Evolutionary conservation across 2,329 filamentous ascomycete genomes (phyloP), one percentile per base, ranked within the genome.

Genomic region (Phaeosphaeria sp.): DNA sequence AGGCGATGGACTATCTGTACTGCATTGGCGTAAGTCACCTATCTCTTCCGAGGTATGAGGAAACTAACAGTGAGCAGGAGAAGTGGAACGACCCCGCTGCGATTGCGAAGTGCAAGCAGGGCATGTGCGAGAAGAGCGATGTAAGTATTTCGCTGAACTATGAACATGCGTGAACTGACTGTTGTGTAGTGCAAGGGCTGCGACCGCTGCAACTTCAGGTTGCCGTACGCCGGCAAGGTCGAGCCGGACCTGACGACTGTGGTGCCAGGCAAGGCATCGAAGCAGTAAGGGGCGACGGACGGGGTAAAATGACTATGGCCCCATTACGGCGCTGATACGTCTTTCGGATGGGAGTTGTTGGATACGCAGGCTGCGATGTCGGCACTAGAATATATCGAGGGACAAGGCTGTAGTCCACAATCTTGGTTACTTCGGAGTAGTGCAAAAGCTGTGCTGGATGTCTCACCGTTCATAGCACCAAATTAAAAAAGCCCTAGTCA

Each of bases 151-250:
- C 20, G 33, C 2, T 9, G 44, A 30, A 18, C 7, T 39, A 2
- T 3, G 25, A 8, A 3, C 22, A 36, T 6, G 33, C 30, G 18
- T 45, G 51, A 18, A 46, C 25, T 27, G 39, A 20, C 18, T 8
- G 22, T 18, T 20, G 6, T 20, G 18, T 24, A 59, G 57, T 59
- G 57, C 50, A 33, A 33, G 21, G 53, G 39, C n/a, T 59, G 57
- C 18, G 57, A 59, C 44, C 57, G 57, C 9, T 59, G 57, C 33
- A 45, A 51, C 17, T 59, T 42, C 25, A 51, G 18, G 13, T 18
- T 43, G 7, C 47, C 43, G n/a, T 43, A 44, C 15, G 56, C 51
- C 9, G 52, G 20, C 8, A 43, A 44, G 30, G 8, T 55, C 21
- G 9, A 43, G 49, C 52, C 53, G 6, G 52, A 55, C 39, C 5